Conservation (phyloP, 306 rosid species). For the Pyrus betulifolia region DNA sequence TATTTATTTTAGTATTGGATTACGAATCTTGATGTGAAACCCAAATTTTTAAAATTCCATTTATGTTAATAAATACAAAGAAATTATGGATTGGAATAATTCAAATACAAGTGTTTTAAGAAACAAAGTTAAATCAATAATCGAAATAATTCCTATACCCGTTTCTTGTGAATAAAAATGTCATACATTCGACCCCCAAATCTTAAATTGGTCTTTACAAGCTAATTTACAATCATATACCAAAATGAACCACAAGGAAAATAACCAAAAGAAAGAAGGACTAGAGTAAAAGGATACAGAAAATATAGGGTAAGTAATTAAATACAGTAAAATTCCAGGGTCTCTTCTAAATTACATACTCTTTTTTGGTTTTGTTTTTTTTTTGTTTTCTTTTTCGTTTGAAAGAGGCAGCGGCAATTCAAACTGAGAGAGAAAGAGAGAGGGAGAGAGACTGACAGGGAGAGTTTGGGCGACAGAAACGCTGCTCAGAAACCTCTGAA, state of each 20-base stretch:
- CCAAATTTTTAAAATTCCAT: no score
- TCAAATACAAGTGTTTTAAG: background rate
- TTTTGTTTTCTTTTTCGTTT: slow-evolving; percentile 6
- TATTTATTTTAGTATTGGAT: no score
- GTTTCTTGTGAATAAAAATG: no score
- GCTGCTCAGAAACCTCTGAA: slow-evolving; percentile 12
- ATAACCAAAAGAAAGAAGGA: background rate
- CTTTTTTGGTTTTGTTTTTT: no score
- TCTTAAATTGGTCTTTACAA: background rate
- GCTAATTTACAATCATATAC: background rate
- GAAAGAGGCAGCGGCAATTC: slow-evolving; percentile 55
- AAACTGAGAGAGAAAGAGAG: slow-evolving; percentile 9
- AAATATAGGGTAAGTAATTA: background rate
- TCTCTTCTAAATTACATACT: background rate
- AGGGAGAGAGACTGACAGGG: slow-evolving; percentile 8
- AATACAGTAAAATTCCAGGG: background rate
- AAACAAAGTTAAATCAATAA: no score
- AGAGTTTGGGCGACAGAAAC: slow-evolving; percentile 19
- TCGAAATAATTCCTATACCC: no score
- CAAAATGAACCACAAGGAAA: background rate
- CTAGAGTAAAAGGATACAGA: background rate
- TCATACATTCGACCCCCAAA: background rate
- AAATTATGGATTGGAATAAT: no score
- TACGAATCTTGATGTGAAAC: no score
- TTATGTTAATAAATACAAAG: no score